Percentiles rank a stretch among this genome's conserved stretches.
Evolutionary conservation across 1,284 basidiomycete genomes (phyloP).

Genomic region (Rhodotorula sp.): DNA sequence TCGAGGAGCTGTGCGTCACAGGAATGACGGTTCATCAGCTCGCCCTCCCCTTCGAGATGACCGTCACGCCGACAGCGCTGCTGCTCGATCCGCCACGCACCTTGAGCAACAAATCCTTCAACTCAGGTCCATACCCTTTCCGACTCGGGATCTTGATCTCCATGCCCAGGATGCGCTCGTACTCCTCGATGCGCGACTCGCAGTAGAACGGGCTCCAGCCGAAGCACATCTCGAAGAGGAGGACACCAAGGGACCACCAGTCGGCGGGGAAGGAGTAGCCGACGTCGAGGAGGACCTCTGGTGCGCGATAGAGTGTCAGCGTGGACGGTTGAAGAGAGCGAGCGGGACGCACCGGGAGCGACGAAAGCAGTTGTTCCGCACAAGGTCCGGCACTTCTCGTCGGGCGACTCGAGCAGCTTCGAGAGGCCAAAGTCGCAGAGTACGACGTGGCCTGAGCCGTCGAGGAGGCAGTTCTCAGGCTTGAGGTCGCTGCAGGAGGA

Average conservation of each 20-base stretch:
- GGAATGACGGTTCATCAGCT: neutral
- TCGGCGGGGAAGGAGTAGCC: conserved; percentile 51
- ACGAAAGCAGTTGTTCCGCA: conserved; percentile 53
- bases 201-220: conserved; percentile 53
- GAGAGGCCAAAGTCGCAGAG: conserved; percentile 49
- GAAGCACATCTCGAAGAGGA: conserved; percentile 52
- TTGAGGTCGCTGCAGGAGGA: conserved; percentile 37
- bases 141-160: conserved; percentile 50
- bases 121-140: conserved; percentile 32
- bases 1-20: conserved; percentile 31
- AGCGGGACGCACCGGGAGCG: conserved; percentile 31
- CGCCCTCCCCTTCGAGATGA: accelerated
- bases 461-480: conserved; percentile 48
- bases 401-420: conserved; percentile 39
- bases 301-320: neutral
- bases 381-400: conserved; percentile 50
- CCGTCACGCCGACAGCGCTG: neutral
- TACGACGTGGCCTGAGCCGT: conserved; percentile 48
- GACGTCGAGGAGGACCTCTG: conserved; percentile 51
- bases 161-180: conserved; percentile 50
- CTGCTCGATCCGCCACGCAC: conserved; percentile 4
- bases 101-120: conserved; percentile 30
- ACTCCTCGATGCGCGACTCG: conserved; percentile 47
- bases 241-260: conserved; percentile 50
- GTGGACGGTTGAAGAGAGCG: neutral